These are phyloP conservation scores for Lactarius sanguifluus DNA, from an alignment of 768 basidiomycete species.

Conservation along the genomic window DNA sequence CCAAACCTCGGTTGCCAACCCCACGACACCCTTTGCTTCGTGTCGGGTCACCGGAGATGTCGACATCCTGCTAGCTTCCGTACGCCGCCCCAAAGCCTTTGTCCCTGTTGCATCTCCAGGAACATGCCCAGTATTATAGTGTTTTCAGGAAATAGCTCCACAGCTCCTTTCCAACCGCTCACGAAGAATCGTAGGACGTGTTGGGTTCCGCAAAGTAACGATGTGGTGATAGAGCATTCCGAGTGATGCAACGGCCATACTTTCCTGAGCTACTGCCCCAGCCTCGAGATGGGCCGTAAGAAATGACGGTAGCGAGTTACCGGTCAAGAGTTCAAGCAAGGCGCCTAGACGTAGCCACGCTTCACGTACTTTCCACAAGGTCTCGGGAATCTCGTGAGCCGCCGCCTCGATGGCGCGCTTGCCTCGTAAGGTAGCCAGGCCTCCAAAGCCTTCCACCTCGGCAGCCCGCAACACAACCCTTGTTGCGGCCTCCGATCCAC, in stretches of 20 bases:
- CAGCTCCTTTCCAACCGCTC: constrained; percentile 53
- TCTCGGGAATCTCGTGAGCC: constrained; percentile 31
- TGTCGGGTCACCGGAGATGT: constrained; percentile 35
- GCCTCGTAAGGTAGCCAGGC: constrained; percentile 58
- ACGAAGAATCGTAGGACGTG: constrained; percentile 57
- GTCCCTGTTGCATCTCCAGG: constrained; percentile 72
- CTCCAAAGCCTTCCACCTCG: constrained; percentile 50
- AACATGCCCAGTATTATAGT: constrained; percentile 72
- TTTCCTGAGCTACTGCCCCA: constrained; percentile 45
- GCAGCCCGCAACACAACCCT: constrained; percentile 55
- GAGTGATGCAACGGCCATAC: constrained; percentile 54
- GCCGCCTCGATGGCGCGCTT: constrained; percentile 62
- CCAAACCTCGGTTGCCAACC: constrained; percentile 73
- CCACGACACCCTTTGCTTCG: constrained; percentile 54
- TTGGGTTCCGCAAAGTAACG: constrained; percentile 52
- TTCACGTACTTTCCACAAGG: constrained; percentile 56
- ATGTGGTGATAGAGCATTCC: constrained; percentile 62
- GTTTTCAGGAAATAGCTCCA: constrained; percentile 64
- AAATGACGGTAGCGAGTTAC: constrained; percentile 43
- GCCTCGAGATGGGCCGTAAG: constrained; percentile 33
- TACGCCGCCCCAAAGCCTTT: constrained; percentile 76
- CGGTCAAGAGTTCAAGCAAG: constrained; percentile 60
- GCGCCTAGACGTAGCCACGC: constrained; percentile 66
- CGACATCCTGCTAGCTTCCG: constrained; percentile 55
- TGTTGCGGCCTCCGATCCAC: constrained; percentile 49